Evolutionary conservation across 495 filamentous ascomycete species (phyloP), one percentile per base, ranked within the genome.

Genomic region (Talaromyces proteolyticus): DNA sequence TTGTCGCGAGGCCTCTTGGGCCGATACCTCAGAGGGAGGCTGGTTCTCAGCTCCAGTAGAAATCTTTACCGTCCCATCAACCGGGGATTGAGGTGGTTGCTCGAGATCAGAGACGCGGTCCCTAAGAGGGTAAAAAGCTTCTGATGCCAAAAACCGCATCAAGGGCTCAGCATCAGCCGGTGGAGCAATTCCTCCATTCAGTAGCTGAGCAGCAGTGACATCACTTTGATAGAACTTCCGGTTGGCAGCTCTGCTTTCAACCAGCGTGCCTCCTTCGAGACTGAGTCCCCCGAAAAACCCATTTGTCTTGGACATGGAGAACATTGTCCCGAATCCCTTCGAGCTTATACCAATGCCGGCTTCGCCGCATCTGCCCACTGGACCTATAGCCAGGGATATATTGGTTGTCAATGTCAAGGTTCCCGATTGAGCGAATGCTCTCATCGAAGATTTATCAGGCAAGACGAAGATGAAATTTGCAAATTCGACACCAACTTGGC

Each of bases 401-500:
- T 98, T 98, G 52, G 93, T 93, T 54, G 93, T 93, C 19, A 98
- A 76, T 44, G 92, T 96, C 38, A 98, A 68, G 12, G 83, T 89
- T 12, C 93, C 93, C 44, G 83, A 77, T 67, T 97, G 92, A 2
- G 92, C 90, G 66, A 97, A 97, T 39, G 93, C 92, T 64, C 87
- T 87, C 39, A 98, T 92, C 17, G 93, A 92, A 26, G 78, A 81
- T 37, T 84, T 77, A 62, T 97, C 92, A 66, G 97, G 97, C 42
- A 98, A 81, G 52, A 96, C 95, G 74, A 98, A 96, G 59, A 98
- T 92, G 64, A 98, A 97, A 63, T 98, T 93, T 36, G 93, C 96
- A 51, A 98, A 72, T 66, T 98, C 93, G 71, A 95, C 91, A 21
- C 93, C 93, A 62, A 98, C 93, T 65, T 98, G 93, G 16, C 92